Conservation (phyloP, 2,329 filamentous ascomycete species). For the Pyricularia sp. region DNA sequence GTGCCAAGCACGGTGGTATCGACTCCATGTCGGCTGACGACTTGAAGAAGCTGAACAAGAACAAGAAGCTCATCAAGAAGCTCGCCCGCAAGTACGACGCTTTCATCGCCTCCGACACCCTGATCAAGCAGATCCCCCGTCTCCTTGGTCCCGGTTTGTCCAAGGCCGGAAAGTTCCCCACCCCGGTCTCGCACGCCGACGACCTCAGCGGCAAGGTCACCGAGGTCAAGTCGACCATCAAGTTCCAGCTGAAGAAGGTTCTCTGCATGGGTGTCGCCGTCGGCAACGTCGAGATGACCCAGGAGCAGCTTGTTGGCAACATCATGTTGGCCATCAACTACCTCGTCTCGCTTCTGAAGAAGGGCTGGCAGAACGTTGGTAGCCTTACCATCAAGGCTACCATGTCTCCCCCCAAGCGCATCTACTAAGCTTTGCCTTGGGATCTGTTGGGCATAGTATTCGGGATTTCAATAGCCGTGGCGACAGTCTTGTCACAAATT, state of each 20-base stretch:
- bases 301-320: constrained; percentile 79
- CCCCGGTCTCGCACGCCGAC: constrained; percentile 92
- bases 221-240: constrained; percentile 99
- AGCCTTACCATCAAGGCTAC: constrained; percentile 99
- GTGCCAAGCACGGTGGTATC: constrained; percentile 97
- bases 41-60: constrained; percentile 99
- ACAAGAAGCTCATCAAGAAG: constrained; percentile 99
- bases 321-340: constrained; percentile 99
- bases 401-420: constrained; percentile 97
- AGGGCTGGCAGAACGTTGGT: constrained; percentile 99
- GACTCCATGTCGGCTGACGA: constrained; percentile 98
- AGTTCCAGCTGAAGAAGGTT: constrained; percentile 99
- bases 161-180: constrained; percentile 99
- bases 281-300: constrained; percentile 7
- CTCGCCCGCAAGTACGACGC: constrained; percentile 99
- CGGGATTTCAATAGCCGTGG: too few relatives aligned
- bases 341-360: constrained; percentile 98
- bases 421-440: constrained; percentile 59
- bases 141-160: constrained; percentile 97
- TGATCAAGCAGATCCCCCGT: constrained; percentile 99
- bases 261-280: constrained; percentile 71
- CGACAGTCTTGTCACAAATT: neutral
- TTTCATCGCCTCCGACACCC: constrained; percentile 90
- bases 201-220: constrained; percentile 92
- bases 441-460: neutral